A percentile compares a stretch with the other conserved stretches of the same genome.
Conservation (phyloP, 257 asterid genomes). For the Primulina tabacum region DNA sequence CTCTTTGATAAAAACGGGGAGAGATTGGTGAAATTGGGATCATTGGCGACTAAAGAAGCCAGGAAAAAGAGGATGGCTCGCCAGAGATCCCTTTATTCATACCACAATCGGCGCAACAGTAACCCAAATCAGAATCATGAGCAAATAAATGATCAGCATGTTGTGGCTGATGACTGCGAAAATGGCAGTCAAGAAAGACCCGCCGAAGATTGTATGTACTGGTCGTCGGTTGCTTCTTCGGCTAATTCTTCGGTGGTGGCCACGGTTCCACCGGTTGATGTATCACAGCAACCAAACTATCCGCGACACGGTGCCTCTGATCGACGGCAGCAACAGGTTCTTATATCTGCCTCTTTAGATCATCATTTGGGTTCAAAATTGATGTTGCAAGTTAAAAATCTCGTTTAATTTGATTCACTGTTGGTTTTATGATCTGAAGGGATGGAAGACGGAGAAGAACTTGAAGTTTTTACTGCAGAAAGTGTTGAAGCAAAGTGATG, state of each 20-base stretch:
- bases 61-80: conserved; percentile 95
- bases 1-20: conserved; percentile 47
- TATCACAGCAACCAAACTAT: conserved; percentile 35
- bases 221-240: conserved; percentile 35
- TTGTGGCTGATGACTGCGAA: conserved; percentile 23
- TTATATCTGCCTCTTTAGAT: not conserved
- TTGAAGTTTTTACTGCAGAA: conserved; percentile 89
- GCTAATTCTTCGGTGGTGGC: conserved; percentile 21
- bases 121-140: conserved; percentile 32
- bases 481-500: conserved; percentile 97
- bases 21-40: conserved; percentile 45
- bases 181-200: conserved; percentile 23
- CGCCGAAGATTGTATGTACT: conserved; percentile 46
- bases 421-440: conserved; percentile 26
- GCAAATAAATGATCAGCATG: conserved; percentile 27
- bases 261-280: conserved; percentile 29
- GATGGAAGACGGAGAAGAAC: conserved; percentile 68
- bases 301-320: conserved; percentile 36
- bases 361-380: not conserved
- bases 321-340: conserved; percentile 49
- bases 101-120: conserved; percentile 41
- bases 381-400: not conserved
- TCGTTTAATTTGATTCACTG: not conserved
- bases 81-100: conserved; percentile 47
- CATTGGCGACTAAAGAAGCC: conserved; percentile 84